These are phyloP conservation scores for Collybia nuda DNA, from an alignment of 768 basidiomycete species.

Conservation along the genomic window DNA sequence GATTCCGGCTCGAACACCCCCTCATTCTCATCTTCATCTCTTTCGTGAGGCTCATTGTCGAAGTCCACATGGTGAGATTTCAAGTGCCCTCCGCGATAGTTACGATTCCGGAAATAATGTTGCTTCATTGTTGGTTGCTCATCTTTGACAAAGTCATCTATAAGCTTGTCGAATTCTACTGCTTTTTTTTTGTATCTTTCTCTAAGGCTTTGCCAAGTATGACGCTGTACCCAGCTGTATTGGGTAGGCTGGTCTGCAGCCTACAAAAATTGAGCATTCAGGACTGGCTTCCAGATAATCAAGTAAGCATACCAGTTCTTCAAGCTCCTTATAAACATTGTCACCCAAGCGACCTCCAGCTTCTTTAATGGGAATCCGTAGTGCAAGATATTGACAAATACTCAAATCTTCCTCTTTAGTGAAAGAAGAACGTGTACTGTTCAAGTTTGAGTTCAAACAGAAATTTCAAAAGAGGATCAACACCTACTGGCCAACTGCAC, in stretches of 20 bases:
- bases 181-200: conserved; percentile 43
- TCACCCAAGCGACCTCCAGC: conserved; percentile 40
- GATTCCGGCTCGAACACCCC: not conserved
- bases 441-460: not conserved
- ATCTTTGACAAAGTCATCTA: conserved; percentile 23
- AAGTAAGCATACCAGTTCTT: conserved; percentile 23
- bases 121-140: conserved; percentile 25
- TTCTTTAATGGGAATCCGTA: conserved; percentile 27
- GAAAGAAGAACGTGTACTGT: conserved; percentile 25
- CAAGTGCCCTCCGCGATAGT: conserved; percentile 3
- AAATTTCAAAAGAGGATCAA: not conserved
- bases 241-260: conserved; percentile 16
- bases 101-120: conserved; percentile 22
- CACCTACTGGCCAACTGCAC: conserved; percentile 1
- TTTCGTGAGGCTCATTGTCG: not conserved
- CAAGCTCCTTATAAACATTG: conserved; percentile 30
- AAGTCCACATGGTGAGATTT: not conserved
- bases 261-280: conserved; percentile 11
- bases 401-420: conserved; percentile 37
- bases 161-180: conserved; percentile 30
- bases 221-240: conserved; percentile 38
- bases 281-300: not conserved
- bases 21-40: not conserved
- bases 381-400: conserved; percentile 36
- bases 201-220: conserved; percentile 48